A percentile compares a stretch with the other conserved stretches of the same genome.
phyloP scores from a whole-genome alignment of 495 filamentous ascomycete species.

The Penicillium taxi region DNA sequence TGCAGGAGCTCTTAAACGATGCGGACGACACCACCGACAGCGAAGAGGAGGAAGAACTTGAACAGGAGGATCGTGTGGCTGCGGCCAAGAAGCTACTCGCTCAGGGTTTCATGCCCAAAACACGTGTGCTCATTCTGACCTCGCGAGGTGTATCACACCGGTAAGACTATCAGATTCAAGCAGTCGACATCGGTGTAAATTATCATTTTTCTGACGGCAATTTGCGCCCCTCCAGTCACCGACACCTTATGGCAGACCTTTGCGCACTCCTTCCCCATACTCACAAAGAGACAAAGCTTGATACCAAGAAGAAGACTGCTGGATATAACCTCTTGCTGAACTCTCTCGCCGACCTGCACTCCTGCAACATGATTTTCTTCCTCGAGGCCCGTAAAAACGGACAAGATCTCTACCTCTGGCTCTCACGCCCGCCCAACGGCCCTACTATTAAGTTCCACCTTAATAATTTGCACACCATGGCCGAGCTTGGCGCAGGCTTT shows the following conservation, averaged over 20 bases:
- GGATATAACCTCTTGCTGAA: constrained; percentile 79
- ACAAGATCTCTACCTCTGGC: constrained; percentile 89
- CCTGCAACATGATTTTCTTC: constrained; percentile 97
- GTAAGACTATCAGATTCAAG: constrained; percentile 37
- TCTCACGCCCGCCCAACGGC: constrained; percentile 89
- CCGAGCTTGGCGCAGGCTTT: constrained; percentile 76
- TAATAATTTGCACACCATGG: constrained; percentile 79
- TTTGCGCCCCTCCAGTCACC: constrained; percentile 51
- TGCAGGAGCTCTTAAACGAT: constrained; percentile 34
- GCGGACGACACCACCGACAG: constrained; percentile 43
- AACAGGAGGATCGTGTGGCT: constrained; percentile 24
- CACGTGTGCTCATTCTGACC: constrained; percentile 80
- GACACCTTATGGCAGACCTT: constrained; percentile 87
- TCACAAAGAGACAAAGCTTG: constrained; percentile 90
- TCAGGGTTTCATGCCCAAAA: constrained; percentile 40
- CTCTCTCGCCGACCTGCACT: constrained; percentile 94
- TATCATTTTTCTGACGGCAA: constrained; percentile 7
- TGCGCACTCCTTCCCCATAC: constrained; percentile 82
- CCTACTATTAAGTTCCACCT: constrained; percentile 72
- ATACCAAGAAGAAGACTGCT: constrained; percentile 76
- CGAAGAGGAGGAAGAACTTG: constrained; percentile 37
- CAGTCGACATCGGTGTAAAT: neutral
- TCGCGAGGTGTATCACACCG: constrained; percentile 85
- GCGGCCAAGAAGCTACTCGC: constrained; percentile 35
- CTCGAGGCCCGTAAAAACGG: constrained; percentile 88